These are phyloP conservation scores for Diaporthe vaccinii DNA, from an alignment of 2,329 filamentous ascomycete species.

Conservation along the genomic window DNA sequence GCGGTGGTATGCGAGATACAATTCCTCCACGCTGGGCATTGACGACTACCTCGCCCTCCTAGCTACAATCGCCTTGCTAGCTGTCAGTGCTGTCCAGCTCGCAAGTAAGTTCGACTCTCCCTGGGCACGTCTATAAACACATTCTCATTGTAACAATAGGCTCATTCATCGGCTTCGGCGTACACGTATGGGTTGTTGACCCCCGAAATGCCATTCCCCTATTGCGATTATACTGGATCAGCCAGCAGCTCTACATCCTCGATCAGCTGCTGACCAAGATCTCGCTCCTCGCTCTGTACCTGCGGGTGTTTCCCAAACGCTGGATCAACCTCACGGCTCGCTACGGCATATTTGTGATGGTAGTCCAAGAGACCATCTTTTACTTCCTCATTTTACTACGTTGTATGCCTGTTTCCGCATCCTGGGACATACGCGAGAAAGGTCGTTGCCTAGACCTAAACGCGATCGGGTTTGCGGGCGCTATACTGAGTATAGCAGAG, in stretches of 20 bases:
- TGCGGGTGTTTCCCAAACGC: slow-evolving; percentile 31
- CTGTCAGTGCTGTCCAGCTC: slow-evolving; percentile 15
- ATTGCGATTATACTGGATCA: slow-evolving; percentile 31
- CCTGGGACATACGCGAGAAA: slow-evolving; percentile 31
- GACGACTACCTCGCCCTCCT: slow-evolving; percentile 35
- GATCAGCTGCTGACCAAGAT: slow-evolving; percentile 28
- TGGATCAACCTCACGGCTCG: slow-evolving; percentile 30
- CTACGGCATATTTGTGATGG: slow-evolving; percentile 13
- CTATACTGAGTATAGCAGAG: slow-evolving; percentile 24
- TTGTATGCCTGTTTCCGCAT: slow-evolving; percentile 17
- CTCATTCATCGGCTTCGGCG: slow-evolving; percentile 26
- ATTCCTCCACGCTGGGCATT: slow-evolving; percentile 31
- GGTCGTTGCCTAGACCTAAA: slow-evolving; percentile 32
- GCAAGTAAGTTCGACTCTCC: neutral
- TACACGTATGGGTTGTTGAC: slow-evolving; percentile 33
- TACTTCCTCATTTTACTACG: slow-evolving; percentile 24
- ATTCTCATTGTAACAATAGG: neutral
- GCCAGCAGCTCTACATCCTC: slow-evolving; percentile 32
- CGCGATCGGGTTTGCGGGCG: slow-evolving; percentile 29
- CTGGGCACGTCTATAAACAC: no score
- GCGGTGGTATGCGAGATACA: slow-evolving; percentile 28
- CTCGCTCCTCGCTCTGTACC: slow-evolving; percentile 24
- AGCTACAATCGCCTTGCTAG: slow-evolving; percentile 19
- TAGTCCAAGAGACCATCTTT: slow-evolving; percentile 30
- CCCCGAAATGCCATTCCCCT: slow-evolving; percentile 32